phyloP scores from a whole-genome alignment of 805 yeast species.

The Teunomyces lycoperdinae region DNA sequence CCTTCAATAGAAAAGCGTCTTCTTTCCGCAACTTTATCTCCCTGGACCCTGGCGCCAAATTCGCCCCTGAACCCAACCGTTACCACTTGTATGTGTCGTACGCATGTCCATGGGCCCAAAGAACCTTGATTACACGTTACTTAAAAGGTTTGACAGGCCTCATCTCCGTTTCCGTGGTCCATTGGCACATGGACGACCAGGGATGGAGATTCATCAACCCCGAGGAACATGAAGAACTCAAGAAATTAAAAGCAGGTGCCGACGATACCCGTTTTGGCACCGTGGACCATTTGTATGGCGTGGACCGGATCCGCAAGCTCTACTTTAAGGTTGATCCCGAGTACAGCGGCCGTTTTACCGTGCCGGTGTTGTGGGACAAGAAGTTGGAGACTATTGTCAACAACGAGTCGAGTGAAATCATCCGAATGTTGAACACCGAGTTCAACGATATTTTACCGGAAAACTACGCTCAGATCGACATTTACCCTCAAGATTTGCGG shows the following conservation, averaged over 20 bases:
- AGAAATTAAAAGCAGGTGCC: conserved; percentile 40
- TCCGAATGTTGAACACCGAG: conserved; percentile 76
- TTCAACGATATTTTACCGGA: conserved; percentile 58
- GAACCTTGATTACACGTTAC: conserved; percentile 69
- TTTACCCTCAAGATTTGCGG: conserved; percentile 58
- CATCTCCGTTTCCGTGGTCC: conserved; percentile 74
- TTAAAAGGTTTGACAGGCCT: conserved; percentile 66
- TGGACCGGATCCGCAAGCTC: conserved; percentile 60
- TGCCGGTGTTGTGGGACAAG: conserved; percentile 91
- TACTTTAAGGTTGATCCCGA: conserved; percentile 74
- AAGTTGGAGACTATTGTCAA: conserved; percentile 79
- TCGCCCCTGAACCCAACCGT: conserved; percentile 72
- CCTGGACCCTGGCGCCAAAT: conserved; percentile 53
- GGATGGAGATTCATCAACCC: conserved; percentile 82
- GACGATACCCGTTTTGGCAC: conserved; percentile 26
- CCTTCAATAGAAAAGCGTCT: conserved; percentile 52
- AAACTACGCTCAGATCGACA: conserved; percentile 49
- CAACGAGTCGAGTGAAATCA: conserved; percentile 88
- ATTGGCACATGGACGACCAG: conserved; percentile 81
- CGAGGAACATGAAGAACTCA: conserved; percentile 41
- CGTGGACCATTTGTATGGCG: conserved; percentile 50
- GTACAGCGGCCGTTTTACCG: conserved; percentile 82
- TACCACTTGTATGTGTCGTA: conserved; percentile 84
- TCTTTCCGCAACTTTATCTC: conserved; percentile 67
- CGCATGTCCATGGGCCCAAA: conserved; percentile 97